phyloP scores from a whole-genome alignment of 179 eudicot genomes.

The Nepenthes alata region DNA sequence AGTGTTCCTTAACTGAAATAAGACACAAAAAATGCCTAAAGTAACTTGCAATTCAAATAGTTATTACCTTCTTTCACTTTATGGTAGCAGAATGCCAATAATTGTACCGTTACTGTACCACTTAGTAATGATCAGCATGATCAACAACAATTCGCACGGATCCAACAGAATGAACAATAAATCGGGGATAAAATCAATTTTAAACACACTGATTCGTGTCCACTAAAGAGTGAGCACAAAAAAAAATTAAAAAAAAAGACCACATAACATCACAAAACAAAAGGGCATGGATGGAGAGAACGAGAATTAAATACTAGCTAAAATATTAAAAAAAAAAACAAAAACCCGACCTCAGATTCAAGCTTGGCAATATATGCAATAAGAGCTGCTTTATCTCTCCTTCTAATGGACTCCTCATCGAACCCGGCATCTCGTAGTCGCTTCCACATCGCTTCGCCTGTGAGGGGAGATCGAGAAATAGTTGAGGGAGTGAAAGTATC shows the following conservation, averaged over 20 bases:
- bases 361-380: conserved; percentile 82
- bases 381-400: conserved; percentile 88
- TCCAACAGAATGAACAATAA: no score
- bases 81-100: no score
- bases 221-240: not conserved
- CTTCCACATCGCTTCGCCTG: conserved; percentile 62
- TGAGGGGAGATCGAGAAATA: conserved; percentile 19
- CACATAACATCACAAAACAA: no score
- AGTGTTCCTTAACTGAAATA: no score
- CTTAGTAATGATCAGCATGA: no score
- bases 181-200: no score
- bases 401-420: conserved; percentile 74
- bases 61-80: no score
- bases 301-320: not conserved
- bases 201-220: no score
- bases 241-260: not conserved
- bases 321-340: not conserved
- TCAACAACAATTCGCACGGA: no score
- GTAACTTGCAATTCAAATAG: not conserved
- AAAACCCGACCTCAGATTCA: conserved; percentile 59
- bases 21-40: no score
- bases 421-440: conserved; percentile 72
- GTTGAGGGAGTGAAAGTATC: not conserved
- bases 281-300: not conserved
- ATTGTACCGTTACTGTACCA: no score